Conservation (phyloP, 2,329 filamentous ascomycete genomes). For the Exophiala xenobiotica region DNA sequence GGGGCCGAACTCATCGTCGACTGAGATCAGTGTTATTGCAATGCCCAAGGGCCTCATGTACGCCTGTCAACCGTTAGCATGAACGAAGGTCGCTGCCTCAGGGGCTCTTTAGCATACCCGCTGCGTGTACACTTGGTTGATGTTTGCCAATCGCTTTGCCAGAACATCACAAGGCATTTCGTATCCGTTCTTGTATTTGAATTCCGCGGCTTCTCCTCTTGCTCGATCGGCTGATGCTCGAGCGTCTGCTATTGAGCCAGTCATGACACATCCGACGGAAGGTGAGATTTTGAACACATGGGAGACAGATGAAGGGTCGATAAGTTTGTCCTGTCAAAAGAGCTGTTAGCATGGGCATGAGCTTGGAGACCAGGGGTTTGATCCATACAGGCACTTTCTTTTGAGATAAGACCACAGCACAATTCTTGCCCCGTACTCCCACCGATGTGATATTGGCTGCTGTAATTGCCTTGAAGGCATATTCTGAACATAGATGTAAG, state of each 20-base stretch:
- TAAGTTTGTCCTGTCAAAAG: slow-evolving; percentile 84
- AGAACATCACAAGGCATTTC: slow-evolving; percentile 99
- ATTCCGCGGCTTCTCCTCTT: slow-evolving; percentile 93
- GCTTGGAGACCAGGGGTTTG: slow-evolving; percentile 27
- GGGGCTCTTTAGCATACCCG: slow-evolving; percentile 59
- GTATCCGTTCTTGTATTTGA: slow-evolving; percentile 97
- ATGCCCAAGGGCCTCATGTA: slow-evolving; percentile 98
- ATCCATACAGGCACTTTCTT: slow-evolving; percentile 95
- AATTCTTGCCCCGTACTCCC: slow-evolving; percentile 93
- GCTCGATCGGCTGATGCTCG: slow-evolving; percentile 89
- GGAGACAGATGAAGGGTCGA: slow-evolving; percentile 93
- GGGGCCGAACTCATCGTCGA: slow-evolving; percentile 88
- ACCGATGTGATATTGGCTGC: slow-evolving; percentile 98
- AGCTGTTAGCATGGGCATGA: slow-evolving; percentile 19
- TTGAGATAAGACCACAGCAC: slow-evolving; percentile 94
- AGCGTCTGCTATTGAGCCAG: slow-evolving; percentile 95
- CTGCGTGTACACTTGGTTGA: slow-evolving; percentile 99
- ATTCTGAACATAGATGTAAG: slow-evolving; percentile 63
- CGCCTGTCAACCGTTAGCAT: slow-evolving; percentile 55
- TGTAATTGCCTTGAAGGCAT: slow-evolving; percentile 99
- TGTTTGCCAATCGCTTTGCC: slow-evolving; percentile 95
- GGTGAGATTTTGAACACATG: slow-evolving; percentile 97
- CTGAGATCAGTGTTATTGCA: slow-evolving; percentile 88
- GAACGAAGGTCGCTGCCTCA: not conserved
- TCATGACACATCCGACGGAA: slow-evolving; percentile 97